phyloP scores from a whole-genome alignment of 345 rosid genomes.

The Heritiera fomes region DNA sequence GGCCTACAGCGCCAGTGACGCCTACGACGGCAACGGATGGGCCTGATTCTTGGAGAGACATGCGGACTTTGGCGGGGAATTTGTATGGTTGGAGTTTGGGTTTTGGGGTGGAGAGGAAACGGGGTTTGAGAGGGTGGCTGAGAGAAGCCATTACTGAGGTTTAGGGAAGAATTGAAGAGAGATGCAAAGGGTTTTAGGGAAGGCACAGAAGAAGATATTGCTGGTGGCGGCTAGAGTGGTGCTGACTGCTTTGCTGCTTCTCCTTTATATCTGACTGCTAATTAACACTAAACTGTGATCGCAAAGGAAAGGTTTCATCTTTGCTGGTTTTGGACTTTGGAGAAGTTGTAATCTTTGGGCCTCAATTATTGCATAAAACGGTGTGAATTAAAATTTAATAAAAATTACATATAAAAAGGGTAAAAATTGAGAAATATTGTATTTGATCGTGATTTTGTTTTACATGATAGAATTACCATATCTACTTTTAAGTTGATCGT shows the following conservation, averaged over 20 bases:
- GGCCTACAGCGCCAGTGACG: conserved; percentile 92
- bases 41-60: conserved; percentile 77
- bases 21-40: conserved; percentile 94
- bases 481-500: too few species aligned
- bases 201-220: neutral
- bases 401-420: too few species aligned
- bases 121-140: conserved; percentile 33
- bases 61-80: conserved; percentile 51
- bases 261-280: neutral
- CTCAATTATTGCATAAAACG: too few species aligned
- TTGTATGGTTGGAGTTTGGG: conserved; percentile 31
- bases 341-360: neutral
- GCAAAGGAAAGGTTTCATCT: neutral
- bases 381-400: too few species aligned
- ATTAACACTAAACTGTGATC: too few species aligned
- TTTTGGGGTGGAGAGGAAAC: conserved; percentile 37
- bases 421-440: too few species aligned
- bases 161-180: conserved; percentile 20
- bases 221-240: neutral
- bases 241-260: neutral
- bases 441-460: too few species aligned
- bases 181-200: conserved; percentile 30
- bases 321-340: neutral
- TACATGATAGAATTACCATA: too few species aligned
- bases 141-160: conserved; percentile 35